phyloP scores from a whole-genome alignment of 108 stramenopile species.

The Pseudonitzschia multiseries region DNA sequence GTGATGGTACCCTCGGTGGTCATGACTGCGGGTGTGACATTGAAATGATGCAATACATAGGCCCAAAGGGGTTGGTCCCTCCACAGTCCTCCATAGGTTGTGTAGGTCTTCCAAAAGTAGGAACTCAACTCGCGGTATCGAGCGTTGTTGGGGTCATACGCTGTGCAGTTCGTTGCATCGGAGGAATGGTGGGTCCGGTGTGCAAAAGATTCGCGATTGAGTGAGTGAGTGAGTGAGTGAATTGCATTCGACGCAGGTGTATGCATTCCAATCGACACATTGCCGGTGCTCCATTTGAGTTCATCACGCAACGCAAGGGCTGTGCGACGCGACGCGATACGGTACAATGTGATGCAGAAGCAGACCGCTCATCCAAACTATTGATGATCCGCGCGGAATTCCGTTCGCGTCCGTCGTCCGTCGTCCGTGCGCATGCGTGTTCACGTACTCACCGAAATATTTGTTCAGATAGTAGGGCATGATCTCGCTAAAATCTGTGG shows the following conservation, averaged over 20 bases:
- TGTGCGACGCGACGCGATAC: neutral
- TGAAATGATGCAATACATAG: conserved; percentile 21
- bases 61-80: conserved; percentile 27
- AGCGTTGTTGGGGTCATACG: conserved; percentile 6
- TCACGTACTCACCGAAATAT: conserved; percentile 4
- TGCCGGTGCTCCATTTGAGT: too few relatives aligned
- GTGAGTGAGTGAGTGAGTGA: too few relatives aligned
- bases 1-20: conserved; percentile 15
- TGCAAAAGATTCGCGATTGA: neutral
- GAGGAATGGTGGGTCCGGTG: neutral
- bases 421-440: neutral
- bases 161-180: neutral
- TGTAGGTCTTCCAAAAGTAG: conserved; percentile 13
- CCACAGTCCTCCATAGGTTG: conserved; percentile 20
- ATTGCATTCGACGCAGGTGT: too few relatives aligned
- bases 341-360: too few relatives aligned
- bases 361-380: too few relatives aligned
- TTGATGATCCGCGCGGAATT: too few relatives aligned
- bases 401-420: too few relatives aligned
- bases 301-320: too few relatives aligned
- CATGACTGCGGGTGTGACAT: conserved; percentile 17
- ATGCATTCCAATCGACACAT: too few relatives aligned
- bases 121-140: conserved; percentile 5
- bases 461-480: conserved; percentile 19
- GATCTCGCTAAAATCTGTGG: neutral